Percentiles rank a stretch among this genome's conserved stretches.
Evolutionary conservation across 257 asterid species (phyloP).

Genomic region (Solanum arcanum): DNA sequence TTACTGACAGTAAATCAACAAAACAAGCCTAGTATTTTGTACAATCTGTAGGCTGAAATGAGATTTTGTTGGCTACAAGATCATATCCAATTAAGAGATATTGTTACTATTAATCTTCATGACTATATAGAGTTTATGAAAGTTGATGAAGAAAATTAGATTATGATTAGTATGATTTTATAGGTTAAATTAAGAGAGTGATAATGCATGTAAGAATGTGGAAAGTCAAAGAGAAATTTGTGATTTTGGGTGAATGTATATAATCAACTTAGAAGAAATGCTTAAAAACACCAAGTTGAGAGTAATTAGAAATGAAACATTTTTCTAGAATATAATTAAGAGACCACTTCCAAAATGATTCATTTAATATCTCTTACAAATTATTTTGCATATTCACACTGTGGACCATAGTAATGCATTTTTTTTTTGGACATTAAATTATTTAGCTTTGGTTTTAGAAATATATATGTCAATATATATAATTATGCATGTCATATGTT

Average conservation of each 20-base stretch:
- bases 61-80: constrained; percentile 15
- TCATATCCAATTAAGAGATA: constrained; percentile 40
- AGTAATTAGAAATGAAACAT: not conserved
- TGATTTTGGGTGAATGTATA: not conserved
- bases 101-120: not conserved
- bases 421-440: too few relatives aligned
- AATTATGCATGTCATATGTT: too few relatives aligned
- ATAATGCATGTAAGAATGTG: not conserved
- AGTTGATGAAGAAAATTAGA: not conserved
- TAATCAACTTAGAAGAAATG: not conserved
- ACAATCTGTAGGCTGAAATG: constrained; percentile 42
- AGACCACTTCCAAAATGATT: not conserved
- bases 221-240: not conserved
- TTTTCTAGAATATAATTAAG: not conserved
- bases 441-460: too few relatives aligned
- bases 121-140: not conserved
- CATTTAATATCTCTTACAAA: not conserved
- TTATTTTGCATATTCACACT: too few relatives aligned
- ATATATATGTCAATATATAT: too few relatives aligned
- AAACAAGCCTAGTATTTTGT: not conserved
- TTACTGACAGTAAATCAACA: constrained; percentile 28
- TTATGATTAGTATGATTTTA: too few relatives aligned
- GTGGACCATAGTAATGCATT: too few relatives aligned
- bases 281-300: not conserved
- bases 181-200: not conserved